Conservation (phyloP, 1,139 yeast species). For the Lizanozyma gosingica region DNA sequence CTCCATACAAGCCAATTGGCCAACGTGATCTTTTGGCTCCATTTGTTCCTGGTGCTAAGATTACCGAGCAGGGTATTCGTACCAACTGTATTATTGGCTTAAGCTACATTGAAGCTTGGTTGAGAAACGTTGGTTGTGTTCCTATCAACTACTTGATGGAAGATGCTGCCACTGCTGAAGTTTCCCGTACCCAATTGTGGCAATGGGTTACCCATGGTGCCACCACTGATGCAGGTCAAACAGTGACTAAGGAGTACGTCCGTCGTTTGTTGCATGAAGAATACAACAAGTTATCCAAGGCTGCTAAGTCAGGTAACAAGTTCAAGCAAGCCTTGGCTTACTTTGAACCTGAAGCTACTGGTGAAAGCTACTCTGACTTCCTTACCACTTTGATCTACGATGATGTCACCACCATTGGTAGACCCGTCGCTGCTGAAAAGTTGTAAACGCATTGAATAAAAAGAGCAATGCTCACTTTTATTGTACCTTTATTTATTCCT, state of each 20-base stretch:
- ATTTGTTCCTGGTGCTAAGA: slow-evolving; percentile 52
- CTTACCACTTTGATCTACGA: slow-evolving; percentile 65
- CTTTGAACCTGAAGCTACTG: slow-evolving; percentile 60
- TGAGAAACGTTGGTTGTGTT: slow-evolving; percentile 71
- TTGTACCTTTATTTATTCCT: too few relatives aligned
- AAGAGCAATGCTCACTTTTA: background rate
- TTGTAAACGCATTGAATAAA: too few relatives aligned
- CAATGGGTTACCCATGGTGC: slow-evolving; percentile 79
- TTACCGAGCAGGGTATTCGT: slow-evolving; percentile 67
- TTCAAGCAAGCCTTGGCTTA: slow-evolving; percentile 58
- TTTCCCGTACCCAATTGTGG: slow-evolving; percentile 72
- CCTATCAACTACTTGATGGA: slow-evolving; percentile 82
- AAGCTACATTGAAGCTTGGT: slow-evolving; percentile 78
- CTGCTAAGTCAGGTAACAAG: slow-evolving; percentile 43
- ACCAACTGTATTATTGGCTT: slow-evolving; percentile 65
- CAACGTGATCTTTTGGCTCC: slow-evolving; percentile 68
- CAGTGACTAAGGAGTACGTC: slow-evolving; percentile 51
- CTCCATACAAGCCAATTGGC: slow-evolving; percentile 41
- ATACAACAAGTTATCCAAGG: slow-evolving; percentile 42
- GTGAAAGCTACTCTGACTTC: slow-evolving; percentile 63
- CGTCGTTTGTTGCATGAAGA: slow-evolving; percentile 52
- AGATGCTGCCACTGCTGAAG: slow-evolving; percentile 85
- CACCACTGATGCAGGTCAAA: slow-evolving; percentile 49
- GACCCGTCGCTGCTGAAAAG: slow-evolving; percentile 36
- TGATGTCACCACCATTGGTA: slow-evolving; percentile 51